A percentile compares a stretch with the other conserved stretches of the same genome.
phyloP scores from a whole-genome alignment of 805 yeast genomes.

The Cyberlindnera mississippiensis region DNA sequence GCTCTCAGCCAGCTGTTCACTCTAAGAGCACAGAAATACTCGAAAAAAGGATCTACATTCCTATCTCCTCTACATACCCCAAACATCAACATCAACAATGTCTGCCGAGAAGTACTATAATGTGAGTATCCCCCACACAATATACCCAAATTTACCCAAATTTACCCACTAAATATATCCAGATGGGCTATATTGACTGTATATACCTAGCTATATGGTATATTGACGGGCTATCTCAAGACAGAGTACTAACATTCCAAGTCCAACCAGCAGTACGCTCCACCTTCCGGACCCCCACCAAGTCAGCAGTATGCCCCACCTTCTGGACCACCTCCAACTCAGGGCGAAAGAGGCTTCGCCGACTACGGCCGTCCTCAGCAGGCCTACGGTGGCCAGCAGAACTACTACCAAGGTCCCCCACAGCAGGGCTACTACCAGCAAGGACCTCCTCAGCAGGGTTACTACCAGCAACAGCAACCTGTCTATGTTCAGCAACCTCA shows the following conservation, averaged over 20 bases:
- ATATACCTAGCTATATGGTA: no score
- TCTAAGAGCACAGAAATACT: no score
- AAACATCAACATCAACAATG: constrained; percentile 13
- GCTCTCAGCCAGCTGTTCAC: no score
- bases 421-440: constrained; percentile 42
- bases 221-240: no score
- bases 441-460: constrained; percentile 35
- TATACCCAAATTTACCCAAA: no score
- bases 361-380: constrained; percentile 23
- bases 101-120: constrained; percentile 28
- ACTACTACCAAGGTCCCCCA: constrained; percentile 35
- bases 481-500: constrained; percentile 49
- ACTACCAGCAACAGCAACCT: constrained; percentile 46
- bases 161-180: no score
- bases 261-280: constrained; percentile 15
- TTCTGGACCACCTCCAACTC: constrained; percentile 16
- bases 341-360: constrained; percentile 18
- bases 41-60: no score
- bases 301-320: constrained; percentile 2
- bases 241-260: constrained; percentile 5
- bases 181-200: no score
- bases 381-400: constrained; percentile 20
- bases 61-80: no score
- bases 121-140: no score
- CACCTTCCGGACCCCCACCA: constrained; percentile 20